Percentiles rank a stretch among this genome's conserved stretches.
These are phyloP conservation scores for Nidula niveotomentosa DNA, from an alignment of 1,284 basidiomycete species.

Conservation along the genomic window DNA sequence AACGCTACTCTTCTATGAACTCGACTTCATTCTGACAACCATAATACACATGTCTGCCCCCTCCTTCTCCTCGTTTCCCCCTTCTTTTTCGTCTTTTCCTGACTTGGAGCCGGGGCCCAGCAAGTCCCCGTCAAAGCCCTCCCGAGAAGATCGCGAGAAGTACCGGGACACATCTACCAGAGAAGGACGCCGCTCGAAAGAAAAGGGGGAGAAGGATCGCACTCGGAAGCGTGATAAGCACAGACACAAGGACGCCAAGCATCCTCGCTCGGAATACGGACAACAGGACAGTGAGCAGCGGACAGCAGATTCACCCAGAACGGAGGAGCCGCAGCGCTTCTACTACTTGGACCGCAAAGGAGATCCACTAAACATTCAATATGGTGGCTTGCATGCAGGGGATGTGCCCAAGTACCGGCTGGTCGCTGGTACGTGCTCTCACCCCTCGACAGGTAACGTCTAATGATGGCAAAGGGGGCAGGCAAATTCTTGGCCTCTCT, in stretches of 20 bases:
- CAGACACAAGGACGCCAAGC: slow-evolving; percentile 2
- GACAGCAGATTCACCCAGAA: not conserved
- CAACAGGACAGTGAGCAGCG: slow-evolving; percentile 18
- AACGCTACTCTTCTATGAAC: not conserved
- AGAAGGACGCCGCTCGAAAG: slow-evolving; percentile 13
- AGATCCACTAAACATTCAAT: slow-evolving; percentile 66
- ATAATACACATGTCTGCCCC: slow-evolving; percentile 36
- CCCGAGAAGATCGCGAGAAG: slow-evolving; percentile 4
- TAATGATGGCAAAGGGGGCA: slow-evolving; percentile 65
- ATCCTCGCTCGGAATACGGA: slow-evolving; percentile 1
- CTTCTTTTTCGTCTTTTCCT: slow-evolving; percentile 68
- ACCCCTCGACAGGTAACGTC: slow-evolving; percentile 26
- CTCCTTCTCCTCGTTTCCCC: slow-evolving; percentile 58
- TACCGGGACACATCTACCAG: slow-evolving; percentile 15
- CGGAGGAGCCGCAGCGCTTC: slow-evolving; percentile 35
- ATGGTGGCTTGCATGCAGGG: slow-evolving; percentile 64
- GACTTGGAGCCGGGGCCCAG: slow-evolving; percentile 44
- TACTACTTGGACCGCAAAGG: slow-evolving; percentile 73
- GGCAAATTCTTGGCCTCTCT: slow-evolving; percentile 60
- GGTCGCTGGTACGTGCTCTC: slow-evolving; percentile 48
- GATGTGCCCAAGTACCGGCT: slow-evolving; percentile 69
- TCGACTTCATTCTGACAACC: not conserved
- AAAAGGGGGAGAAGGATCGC: slow-evolving; percentile 13
- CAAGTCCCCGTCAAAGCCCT: slow-evolving; percentile 3
- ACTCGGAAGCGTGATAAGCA: slow-evolving; percentile 7